Conservation (phyloP, 1,284 basidiomycete species). For the Puccinia hordei region DNA sequence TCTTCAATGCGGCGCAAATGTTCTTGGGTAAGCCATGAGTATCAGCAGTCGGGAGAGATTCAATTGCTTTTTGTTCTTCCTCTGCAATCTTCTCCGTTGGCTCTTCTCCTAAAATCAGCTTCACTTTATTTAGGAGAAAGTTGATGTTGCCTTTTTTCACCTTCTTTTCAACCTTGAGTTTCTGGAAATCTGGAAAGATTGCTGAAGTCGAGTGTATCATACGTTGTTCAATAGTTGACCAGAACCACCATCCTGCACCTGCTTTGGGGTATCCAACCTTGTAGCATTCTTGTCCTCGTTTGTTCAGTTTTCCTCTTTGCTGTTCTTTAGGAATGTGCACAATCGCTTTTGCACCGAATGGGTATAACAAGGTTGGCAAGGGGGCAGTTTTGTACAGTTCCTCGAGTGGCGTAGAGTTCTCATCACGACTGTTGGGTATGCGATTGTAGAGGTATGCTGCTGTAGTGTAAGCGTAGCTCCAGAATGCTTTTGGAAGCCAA, state of each 20-base stretch:
- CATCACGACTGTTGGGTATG: slow-evolving; percentile 7
- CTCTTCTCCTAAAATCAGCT: neutral
- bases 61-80: neutral
- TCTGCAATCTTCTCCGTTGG: neutral
- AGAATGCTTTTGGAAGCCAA: neutral
- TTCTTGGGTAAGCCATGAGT: neutral
- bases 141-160: neutral
- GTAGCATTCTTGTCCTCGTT: neutral
- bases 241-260: neutral
- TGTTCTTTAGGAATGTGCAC: neutral
- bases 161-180: neutral
- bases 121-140: neutral
- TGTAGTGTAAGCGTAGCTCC: slow-evolving; percentile 11
- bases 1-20: neutral
- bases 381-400: neutral
- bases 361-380: slow-evolving; percentile 2
- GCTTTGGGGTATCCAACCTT: neutral
- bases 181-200: slow-evolving; percentile 4
- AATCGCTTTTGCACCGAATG: slow-evolving; percentile 12
- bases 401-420: neutral
- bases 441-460: slow-evolving; percentile 21
- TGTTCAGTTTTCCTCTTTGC: neutral
- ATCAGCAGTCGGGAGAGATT: neutral
- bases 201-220: slow-evolving; percentile 15
- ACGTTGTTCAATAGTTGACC: neutral